Base-by-base conservation (phyloP, 2,329 filamentous ascomycete genomes). In the Aspergillus sp. region DNA sequence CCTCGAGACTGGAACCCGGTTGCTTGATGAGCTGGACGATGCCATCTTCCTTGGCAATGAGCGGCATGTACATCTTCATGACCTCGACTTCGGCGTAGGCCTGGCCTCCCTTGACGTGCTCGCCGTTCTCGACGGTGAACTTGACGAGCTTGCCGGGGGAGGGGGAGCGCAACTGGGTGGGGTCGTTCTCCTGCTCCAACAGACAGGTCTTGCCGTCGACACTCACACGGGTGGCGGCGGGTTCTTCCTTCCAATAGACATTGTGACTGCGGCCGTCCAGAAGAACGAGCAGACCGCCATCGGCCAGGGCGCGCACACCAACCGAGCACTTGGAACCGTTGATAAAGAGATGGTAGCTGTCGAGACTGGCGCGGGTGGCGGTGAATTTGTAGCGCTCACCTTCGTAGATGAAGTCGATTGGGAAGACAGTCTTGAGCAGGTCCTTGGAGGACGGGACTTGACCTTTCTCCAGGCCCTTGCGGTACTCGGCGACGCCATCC, bases 41-140 rank as follows among this genome's bases (percentile, higher is more conserved):
- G 75, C 93, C 93, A 60, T 95, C 93, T 69, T 98, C 93, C 65
- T 90, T 85, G 2, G 93, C 87, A 51, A 98, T 80, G 46, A 98
- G 78, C 62, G 93, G 93, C 93, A 98, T 98, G 79, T 97, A 97
- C 93, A 98, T 98, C 80, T 98, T 98, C 93, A 98, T 98, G 71
- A 98, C 93, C 73, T 98, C 93, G 36, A 98, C 91, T 70, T 98
- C 93, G 47, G 93, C 93, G 63, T 89, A 98, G 32, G 91, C 77
- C 69, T 97, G 87, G 48, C 91, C 91, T 58, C 94, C 88, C 69
- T 82, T 85, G 69, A 98, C 82, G 67, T 98, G 93, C 57, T 89
- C 80, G 51, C 93, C 93, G 62, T 94, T 97, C 69, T 96, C 93
- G 2, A 98, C 87, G 1, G 88, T 86, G 71, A 93, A 98, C 74